Conservation (phyloP, 805 yeast genomes). For the Schizosaccharomyces cryophilus region DNA sequence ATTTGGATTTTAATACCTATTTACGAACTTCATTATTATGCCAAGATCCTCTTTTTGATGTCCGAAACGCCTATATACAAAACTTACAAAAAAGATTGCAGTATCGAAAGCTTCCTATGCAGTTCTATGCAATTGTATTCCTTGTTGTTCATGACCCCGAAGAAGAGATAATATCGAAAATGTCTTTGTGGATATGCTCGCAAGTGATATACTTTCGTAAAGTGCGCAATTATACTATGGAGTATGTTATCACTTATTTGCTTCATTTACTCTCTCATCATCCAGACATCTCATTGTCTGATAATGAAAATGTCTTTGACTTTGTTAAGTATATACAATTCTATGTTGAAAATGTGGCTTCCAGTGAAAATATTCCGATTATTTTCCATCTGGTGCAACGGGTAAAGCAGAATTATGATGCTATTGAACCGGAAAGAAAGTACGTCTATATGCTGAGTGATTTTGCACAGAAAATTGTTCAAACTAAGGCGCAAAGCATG, state of each 20-base stretch:
- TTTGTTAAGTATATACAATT: constrained; percentile 36
- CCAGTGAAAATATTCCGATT: constrained; percentile 41
- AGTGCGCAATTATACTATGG: constrained; percentile 28
- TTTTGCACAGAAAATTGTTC: background rate
- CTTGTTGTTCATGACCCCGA: constrained; percentile 61
- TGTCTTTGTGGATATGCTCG: constrained; percentile 49
- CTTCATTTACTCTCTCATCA: constrained; percentile 55
- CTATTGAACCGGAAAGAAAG: constrained; percentile 5
- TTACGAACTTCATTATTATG: constrained; percentile 25
- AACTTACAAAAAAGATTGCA: constrained; percentile 28
- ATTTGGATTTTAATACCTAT: background rate
- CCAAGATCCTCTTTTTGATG: constrained; percentile 39
- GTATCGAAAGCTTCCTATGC: constrained; percentile 30
- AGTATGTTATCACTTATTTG: constrained; percentile 40
- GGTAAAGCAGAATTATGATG: constrained; percentile 54
- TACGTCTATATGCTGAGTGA: background rate
- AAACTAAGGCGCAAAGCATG: background rate
- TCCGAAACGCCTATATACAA: constrained; percentile 28
- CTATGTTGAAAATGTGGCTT: constrained; percentile 34
- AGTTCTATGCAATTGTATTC: constrained; percentile 41
- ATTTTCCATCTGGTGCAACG: constrained; percentile 55
- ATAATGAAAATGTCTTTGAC: constrained; percentile 14
- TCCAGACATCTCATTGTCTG: constrained; percentile 22
- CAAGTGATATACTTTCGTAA: constrained; percentile 13
- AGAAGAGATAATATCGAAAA: constrained; percentile 21